Percentiles rank a stretch among this genome's conserved stretches.
These are phyloP conservation scores for Kalanchoe fedtschenkoi DNA, from an alignment of 164 flowering plant species.

Conservation along the genomic window DNA sequence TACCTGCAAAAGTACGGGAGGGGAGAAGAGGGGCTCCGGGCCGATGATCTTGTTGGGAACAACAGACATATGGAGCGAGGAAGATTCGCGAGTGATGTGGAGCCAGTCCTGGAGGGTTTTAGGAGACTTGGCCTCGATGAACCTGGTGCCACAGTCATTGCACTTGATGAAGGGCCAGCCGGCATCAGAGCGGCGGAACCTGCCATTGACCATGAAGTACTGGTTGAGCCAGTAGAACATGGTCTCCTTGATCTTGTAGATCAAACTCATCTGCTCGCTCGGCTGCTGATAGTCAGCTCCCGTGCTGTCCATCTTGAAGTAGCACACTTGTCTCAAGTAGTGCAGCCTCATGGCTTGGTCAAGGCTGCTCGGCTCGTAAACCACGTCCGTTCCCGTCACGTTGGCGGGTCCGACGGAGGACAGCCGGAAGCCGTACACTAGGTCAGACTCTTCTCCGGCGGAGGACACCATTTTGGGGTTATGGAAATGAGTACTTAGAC, in stretches of 20 bases:
- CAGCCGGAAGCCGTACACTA: constrained; percentile 16
- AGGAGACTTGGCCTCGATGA: constrained; percentile 2
- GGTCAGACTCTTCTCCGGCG: too few relatives aligned
- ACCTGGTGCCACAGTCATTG: constrained; percentile 10
- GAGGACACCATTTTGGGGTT: not conserved
- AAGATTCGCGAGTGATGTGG: not conserved
- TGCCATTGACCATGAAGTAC: constrained; percentile 12
- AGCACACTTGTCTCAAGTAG: constrained; percentile 38
- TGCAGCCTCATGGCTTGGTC: constrained; percentile 53
- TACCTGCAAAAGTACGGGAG: constrained; percentile 20
- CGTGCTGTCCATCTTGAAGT: constrained; percentile 14
- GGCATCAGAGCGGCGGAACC: constrained; percentile 7
- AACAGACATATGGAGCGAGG: constrained; percentile 13
- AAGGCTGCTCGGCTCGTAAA: constrained; percentile 24
- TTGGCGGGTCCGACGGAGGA: constrained; percentile 43
- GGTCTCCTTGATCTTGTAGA: constrained; percentile 22
- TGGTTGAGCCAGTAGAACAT: constrained; percentile 16
- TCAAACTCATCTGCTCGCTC: constrained; percentile 19
- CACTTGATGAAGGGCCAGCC: constrained; percentile 12
- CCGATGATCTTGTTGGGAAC: constrained; percentile 16
- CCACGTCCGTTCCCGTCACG: constrained; percentile 24
- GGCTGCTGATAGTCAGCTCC: not conserved
- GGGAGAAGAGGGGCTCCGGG: constrained; percentile 25
- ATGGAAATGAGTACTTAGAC: not conserved
- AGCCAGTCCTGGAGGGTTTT: constrained; percentile 12